Base-by-base conservation (phyloP, 495 filamentous ascomycete species). In the Pseudotulostoma volvatum region DNA sequence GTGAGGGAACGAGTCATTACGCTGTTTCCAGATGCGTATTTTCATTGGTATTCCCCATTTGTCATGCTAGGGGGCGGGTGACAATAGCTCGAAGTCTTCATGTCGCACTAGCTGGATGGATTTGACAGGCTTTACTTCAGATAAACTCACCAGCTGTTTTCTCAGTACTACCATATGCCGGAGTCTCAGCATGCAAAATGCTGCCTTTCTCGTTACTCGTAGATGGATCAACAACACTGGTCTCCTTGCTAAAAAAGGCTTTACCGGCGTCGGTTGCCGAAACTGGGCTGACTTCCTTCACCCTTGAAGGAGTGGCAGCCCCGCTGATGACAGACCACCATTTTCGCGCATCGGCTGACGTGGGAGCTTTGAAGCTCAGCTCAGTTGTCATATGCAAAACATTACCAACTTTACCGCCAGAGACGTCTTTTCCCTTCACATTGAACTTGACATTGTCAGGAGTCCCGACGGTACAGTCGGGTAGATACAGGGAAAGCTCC, bases 381-480 rank as follows among this genome's bases (percentile, higher is more conserved):
- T 83, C 79, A 48, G 76, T 73, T 33, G 52, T 72, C 42, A 74
- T 70, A 46, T 71, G 64, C 49, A 80, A 61, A 18, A 66, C 69
- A 41, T 67, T 70, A 9, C 71, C 70, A 37, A 76, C 59, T 45
- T 70, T 70, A 43, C 73, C 71, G 50, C 69, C 68, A 25, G 67
- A 70, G 3, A 70, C 71, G 51, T 96, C 84, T 60, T 96, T 97
- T 48, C 90, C 92, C 64, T 93, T 93, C 55, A 97, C 67, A 48
- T 71, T 79, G 74, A 97, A 95, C 55, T 93, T 94, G 45, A 73
- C 67, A 31, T 78, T 86, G 44, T 67, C 71, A 31, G 84, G 66
- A 3, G 68, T 67, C 40, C 87, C 84, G 40, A 96, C 67, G 17
- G 73, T 59, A 50, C 87, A 92, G 52, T 97, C 92, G 33, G 90